Conservation (phyloP, 2,329 filamentous ascomycete species). For the Dendryphion nanum region DNA sequence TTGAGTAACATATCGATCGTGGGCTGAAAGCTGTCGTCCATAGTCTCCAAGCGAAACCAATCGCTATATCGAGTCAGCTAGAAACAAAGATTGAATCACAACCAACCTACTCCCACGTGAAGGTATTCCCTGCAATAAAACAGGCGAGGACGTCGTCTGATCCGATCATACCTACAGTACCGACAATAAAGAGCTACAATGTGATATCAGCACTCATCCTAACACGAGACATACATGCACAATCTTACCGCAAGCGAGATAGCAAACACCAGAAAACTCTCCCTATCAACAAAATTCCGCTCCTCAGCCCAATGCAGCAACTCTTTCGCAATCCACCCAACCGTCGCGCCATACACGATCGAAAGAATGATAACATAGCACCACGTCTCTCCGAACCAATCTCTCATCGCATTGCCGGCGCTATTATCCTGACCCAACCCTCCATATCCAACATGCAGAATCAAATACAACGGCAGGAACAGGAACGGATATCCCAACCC, state of each 20-base stretch:
- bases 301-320: conserved; percentile 82
- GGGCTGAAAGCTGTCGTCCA: conserved; percentile 89
- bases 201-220: no score
- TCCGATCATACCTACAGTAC: conserved; percentile 82
- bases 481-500: conserved; percentile 86
- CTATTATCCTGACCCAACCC: conserved; percentile 51
- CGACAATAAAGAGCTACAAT: conserved; percentile 72
- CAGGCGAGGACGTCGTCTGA: conserved; percentile 89
- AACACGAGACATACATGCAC: no score
- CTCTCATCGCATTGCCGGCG: conserved; percentile 64
- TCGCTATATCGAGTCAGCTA: conserved; percentile 48
- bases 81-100: not conserved
- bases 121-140: conserved; percentile 87
- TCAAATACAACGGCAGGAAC: conserved; percentile 78
- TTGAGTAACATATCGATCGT: conserved; percentile 96
- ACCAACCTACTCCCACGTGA: conserved; percentile 73
- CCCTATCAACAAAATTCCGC: conserved; percentile 76
- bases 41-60: conserved; percentile 86
- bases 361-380: conserved; percentile 79
- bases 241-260: conserved; percentile 71
- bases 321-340: conserved; percentile 80
- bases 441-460: conserved; percentile 68
- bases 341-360: conserved; percentile 69
- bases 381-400: conserved; percentile 87
- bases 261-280: conserved; percentile 85